Evolutionary conservation across 768 basidiomycete species (phyloP).

Genomic region (Galerina sulciceps): DNA sequence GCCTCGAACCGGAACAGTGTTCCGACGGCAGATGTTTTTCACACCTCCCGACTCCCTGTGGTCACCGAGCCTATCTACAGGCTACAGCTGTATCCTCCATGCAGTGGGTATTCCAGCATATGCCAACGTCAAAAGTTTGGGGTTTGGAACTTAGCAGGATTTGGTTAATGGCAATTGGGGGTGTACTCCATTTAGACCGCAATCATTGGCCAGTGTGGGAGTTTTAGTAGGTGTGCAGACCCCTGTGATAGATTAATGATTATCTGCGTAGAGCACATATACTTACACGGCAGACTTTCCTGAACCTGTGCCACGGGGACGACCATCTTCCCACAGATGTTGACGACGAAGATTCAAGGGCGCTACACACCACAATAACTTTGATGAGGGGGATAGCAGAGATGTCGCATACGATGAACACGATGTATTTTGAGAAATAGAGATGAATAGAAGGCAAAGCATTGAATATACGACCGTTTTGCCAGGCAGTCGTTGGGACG

Average conservation of each 20-base stretch:
- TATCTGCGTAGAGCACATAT: neutral
- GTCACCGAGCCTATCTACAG: too few relatives aligned
- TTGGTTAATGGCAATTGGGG: neutral
- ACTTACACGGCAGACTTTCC: neutral
- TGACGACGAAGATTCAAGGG: neutral
- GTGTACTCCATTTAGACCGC: neutral
- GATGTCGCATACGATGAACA: too few relatives aligned
- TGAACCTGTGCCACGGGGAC: neutral
- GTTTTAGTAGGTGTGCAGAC: conserved; percentile 1
- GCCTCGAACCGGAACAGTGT: neutral
- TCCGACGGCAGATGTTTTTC: neutral
- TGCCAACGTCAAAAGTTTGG: too few relatives aligned
- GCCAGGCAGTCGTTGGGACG: too few relatives aligned
- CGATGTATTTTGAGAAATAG: too few relatives aligned
- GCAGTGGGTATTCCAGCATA: too few relatives aligned
- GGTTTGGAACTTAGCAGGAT: neutral
- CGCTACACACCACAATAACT: too few relatives aligned
- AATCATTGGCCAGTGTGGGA: conserved; percentile 8
- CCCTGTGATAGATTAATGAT: conserved; percentile 5
- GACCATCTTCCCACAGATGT: neutral
- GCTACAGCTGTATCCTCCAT: too few relatives aligned
- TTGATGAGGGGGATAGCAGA: too few relatives aligned
- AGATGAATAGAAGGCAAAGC: too few relatives aligned
- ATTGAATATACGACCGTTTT: too few relatives aligned
- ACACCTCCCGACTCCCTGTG: too few relatives aligned